Evolutionary conservation across 176 grass and related monocot genomes (phyloP).

Genomic region (Cocos nucifera): DNA sequence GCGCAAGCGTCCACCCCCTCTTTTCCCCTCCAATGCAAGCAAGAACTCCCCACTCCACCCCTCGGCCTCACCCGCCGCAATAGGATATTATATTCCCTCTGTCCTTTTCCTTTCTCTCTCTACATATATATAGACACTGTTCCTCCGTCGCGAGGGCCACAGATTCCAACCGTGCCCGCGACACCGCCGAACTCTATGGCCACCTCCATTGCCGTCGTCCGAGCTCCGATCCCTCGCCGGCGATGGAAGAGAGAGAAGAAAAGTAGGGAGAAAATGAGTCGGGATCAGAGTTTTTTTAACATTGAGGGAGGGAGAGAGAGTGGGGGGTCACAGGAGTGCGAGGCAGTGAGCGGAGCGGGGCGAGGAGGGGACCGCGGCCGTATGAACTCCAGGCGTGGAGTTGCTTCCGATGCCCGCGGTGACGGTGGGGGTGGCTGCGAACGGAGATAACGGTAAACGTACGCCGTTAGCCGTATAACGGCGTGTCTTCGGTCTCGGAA

Average conservation of each 20-base stretch:
- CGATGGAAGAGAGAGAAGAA: neutral
- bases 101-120: neutral
- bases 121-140: too few relatives aligned
- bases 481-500: too few relatives aligned
- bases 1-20: constrained; percentile 5
- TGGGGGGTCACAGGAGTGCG: neutral
- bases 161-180: neutral
- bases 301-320: neutral
- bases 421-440: too few relatives aligned
- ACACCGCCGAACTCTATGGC: neutral
- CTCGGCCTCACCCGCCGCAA: constrained; percentile 3
- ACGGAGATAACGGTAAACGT: too few relatives aligned
- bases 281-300: too few relatives aligned
- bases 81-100: neutral
- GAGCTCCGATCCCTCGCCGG: neutral
- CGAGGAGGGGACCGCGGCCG: neutral
- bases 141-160: neutral
- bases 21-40: constrained; percentile 21
- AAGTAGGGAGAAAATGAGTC: neutral
- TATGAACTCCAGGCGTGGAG: too few relatives aligned
- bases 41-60: constrained; percentile 5
- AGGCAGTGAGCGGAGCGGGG: neutral
- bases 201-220: neutral
- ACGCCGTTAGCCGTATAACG: too few relatives aligned
- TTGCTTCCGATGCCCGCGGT: too few relatives aligned